Conservation (phyloP, 768 basidiomycete species). For the Cubamyces lactineus region DNA sequence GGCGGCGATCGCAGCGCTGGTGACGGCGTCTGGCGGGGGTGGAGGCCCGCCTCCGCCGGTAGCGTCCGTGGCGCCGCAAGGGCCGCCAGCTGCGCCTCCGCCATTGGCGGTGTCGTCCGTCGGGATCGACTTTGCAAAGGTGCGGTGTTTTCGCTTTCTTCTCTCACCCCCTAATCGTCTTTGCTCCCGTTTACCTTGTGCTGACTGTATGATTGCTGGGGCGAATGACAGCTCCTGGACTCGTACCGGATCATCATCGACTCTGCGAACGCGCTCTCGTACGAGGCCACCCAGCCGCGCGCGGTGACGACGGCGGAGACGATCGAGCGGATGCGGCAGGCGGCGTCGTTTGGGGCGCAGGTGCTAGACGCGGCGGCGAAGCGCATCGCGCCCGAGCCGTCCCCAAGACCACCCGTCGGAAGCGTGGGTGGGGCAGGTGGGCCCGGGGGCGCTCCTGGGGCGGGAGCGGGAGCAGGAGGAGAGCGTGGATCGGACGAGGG, state of each 20-base stretch:
- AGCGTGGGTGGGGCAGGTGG: not conserved
- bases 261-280: slow-evolving; percentile 36
- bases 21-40: too few species aligned
- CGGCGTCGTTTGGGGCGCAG: slow-evolving; percentile 44
- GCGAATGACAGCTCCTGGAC: slow-evolving; percentile 43
- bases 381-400: slow-evolving; percentile 24
- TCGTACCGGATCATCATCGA: slow-evolving; percentile 50
- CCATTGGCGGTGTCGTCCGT: slow-evolving; percentile 29
- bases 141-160: slow-evolving; percentile 19
- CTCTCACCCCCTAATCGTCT: too few species aligned
- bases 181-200: too few species aligned
- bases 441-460: not conserved
- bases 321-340: slow-evolving; percentile 50
- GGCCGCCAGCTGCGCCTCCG: slow-evolving; percentile 28
- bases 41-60: not conserved
- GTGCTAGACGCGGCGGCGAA: slow-evolving; percentile 45
- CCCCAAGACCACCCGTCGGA: not conserved
- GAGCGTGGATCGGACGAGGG: slow-evolving; percentile 32
- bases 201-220: not conserved
- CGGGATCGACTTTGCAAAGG: slow-evolving; percentile 48
- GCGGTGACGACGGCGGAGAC: slow-evolving; percentile 35
- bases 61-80: slow-evolving; percentile 36
- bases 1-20: too few species aligned
- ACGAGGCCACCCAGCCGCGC: slow-evolving; percentile 30
- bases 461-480: slow-evolving; percentile 1